Base-by-base conservation (phyloP, 768 basidiomycete species). In the Cytidiella melzeri region DNA sequence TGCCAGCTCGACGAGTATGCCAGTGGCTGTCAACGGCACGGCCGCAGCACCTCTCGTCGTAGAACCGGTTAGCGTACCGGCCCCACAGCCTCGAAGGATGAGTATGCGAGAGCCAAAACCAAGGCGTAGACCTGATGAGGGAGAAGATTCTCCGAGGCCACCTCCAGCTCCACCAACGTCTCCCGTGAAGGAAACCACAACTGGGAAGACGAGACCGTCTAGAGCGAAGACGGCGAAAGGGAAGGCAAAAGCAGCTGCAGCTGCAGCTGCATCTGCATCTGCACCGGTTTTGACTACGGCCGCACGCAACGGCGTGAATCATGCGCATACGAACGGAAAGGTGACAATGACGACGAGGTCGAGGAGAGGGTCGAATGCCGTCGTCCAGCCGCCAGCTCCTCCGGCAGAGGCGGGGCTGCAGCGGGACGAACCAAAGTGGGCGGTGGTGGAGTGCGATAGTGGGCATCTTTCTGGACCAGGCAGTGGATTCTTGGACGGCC, bases 401-500 rank as follows among this genome's bases (percentile, higher is more conserved):
- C 13, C 44, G 5, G 50, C 23, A 7, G 20, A 51, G n/a, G 27
- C 24, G 21, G 27, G n/a, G 28, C 20, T 27, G 30, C 10, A 19
- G 46, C 30, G 13, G 30, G 12, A 43, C 40, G 21, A n/a, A 7
- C 15, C 30, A 20, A 34, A 28, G 25, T 18, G 43, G 41, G 19
- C 42, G 11, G 5, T 39, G 28, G 41, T n/a, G 19, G 18, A 41
- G 41, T 21, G 11, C 41, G 20, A 27, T 11, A 12, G 12, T 18
- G 25, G 42, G 23, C 42, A 51, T 21, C 15, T 27, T 12, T 24
- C 19, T 18, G 9, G 30, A 46, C 10, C 52, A 21, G n/a, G 48
- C 11, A 54, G 36, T 7, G 54, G 47, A 18, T 50, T 47, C n/a
- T 52, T 52, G 28, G 50, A 30, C n/a, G 57, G 56, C 5, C 55